Base-by-base conservation (phyloP, 495 filamentous ascomycete species). In the Amphirosellinia nigrospora region DNA sequence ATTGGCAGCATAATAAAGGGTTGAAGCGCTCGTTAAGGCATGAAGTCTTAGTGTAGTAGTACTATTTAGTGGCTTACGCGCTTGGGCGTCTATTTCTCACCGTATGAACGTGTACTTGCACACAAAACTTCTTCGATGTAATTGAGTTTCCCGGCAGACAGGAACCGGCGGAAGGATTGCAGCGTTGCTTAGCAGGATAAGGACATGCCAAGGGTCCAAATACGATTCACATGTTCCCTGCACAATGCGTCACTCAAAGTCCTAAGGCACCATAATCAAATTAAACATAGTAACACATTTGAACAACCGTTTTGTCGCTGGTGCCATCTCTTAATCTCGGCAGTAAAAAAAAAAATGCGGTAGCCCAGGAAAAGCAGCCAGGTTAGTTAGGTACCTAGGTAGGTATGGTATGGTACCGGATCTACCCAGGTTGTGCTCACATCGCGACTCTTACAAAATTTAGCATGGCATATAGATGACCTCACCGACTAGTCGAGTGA, bases 1-100 rank as follows among this genome's bases (percentile, higher is more conserved):
- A 52, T 65, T 65, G 34, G 46, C 63, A 39, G 63, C 63, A 53
- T 65, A 21, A 38, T 52, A 34, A 64, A 64, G 61, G 41, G 30
- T 28, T 15, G 23, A 30, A 62, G 59, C 15, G 21, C 36, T 43
- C 11, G n/a, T 30, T 15, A 26, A 23, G 56, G 36, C 36, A 61
- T 28, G 58, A 15, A 36, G 28, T 36, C 15, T 16, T 19, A 52
- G 48, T 21, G 6, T 38, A 7, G 16, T 45, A 45, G 43, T 45
- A n/a, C 43, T 19, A n/a, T n/a, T n/a, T n/a, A n/a, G n/a, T n/a
- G n/a, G n/a, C n/a, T n/a, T n/a, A n/a, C n/a, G n/a, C 19, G 34
- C 30, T 15, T 56, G 48, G 16, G 39, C 39, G 39, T 52, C 48
- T 28, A 52, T 23, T 52, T 28, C 13, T 23, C 26, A 9, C 4